Conservation (phyloP, 2,329 filamentous ascomycete genomes). For the Diplocarpon mali region DNA sequence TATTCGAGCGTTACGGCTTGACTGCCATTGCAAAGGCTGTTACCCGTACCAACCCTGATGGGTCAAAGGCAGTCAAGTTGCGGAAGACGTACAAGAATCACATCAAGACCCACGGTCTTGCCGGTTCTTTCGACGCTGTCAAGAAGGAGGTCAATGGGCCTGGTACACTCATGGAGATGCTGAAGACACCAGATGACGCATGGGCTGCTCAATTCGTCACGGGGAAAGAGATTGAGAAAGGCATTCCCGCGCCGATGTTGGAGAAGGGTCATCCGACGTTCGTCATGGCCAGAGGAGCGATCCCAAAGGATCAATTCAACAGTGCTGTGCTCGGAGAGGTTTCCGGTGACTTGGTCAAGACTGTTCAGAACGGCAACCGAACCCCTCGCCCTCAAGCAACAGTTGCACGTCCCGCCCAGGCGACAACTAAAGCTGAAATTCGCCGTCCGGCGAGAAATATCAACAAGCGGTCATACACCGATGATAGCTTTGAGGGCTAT, state of each 20-base stretch:
- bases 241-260: slow-evolving; percentile 36
- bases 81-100: slow-evolving; percentile 60
- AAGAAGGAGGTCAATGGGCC: slow-evolving; percentile 43
- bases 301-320: slow-evolving; percentile 43
- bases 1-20: slow-evolving; percentile 48
- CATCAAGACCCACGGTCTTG: slow-evolving; percentile 51
- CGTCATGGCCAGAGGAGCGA: slow-evolving; percentile 45
- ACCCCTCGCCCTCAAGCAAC: slow-evolving; percentile 11
- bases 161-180: slow-evolving; percentile 42
- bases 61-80: slow-evolving; percentile 51
- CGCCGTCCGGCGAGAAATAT: slow-evolving; percentile 51
- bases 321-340: slow-evolving; percentile 47
- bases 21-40: slow-evolving; percentile 47
- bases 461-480: slow-evolving; percentile 68
- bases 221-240: slow-evolving; percentile 43
- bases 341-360: slow-evolving; percentile 11
- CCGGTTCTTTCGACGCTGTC: slow-evolving; percentile 48
- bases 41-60: slow-evolving; percentile 51
- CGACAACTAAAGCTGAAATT: slow-evolving; percentile 15
- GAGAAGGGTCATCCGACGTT: slow-evolving; percentile 39
- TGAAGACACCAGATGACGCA: slow-evolving; percentile 41
- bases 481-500: slow-evolving; percentile 65
- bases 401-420: slow-evolving; percentile 8
- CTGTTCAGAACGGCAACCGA: slow-evolving; percentile 10
- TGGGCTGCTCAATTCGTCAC: slow-evolving; percentile 45